phyloP scores from a whole-genome alignment of 345 rosid genomes.

The Ailanthus altissimus region DNA sequence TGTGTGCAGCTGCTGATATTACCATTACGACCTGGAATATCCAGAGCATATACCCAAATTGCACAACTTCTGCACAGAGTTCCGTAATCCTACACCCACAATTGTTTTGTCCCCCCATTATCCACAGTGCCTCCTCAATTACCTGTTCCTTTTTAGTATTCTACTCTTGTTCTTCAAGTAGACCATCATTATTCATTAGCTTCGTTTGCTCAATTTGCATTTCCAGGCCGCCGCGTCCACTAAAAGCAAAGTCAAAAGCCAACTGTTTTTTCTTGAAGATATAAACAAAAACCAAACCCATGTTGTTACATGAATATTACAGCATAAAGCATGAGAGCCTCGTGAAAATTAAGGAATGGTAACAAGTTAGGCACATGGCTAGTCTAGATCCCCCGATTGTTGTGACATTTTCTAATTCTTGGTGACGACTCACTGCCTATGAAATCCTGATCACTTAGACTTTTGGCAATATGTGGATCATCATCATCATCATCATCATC shows the following conservation, averaged over 20 bases:
- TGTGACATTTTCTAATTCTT: neutral
- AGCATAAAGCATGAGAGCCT: neutral
- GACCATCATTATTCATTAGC: neutral
- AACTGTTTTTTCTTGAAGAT: neutral
- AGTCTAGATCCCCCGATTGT: neutral
- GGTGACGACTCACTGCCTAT: neutral
- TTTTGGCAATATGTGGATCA: neutral
- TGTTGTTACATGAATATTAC: neutral
- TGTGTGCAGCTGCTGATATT: neutral
- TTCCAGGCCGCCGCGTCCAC: conserved; percentile 32
- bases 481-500: too few species aligned
- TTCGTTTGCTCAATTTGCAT: neutral
- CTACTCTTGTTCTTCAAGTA: neutral
- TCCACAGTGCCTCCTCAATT: neutral
- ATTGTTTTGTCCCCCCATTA: conserved; percentile 31
- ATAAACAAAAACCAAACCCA: neutral
- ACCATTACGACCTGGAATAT: conserved; percentile 27
- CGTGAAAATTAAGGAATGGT: neutral
- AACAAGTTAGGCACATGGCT: neutral
- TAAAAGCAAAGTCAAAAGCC: neutral
- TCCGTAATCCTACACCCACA: neutral
- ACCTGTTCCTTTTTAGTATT: neutral
- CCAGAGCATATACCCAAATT: neutral
- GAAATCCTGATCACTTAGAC: neutral
- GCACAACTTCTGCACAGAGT: neutral